Conservation (phyloP, 192 early-diverging fungal genomes). For the Dissophora ornata region DNA sequence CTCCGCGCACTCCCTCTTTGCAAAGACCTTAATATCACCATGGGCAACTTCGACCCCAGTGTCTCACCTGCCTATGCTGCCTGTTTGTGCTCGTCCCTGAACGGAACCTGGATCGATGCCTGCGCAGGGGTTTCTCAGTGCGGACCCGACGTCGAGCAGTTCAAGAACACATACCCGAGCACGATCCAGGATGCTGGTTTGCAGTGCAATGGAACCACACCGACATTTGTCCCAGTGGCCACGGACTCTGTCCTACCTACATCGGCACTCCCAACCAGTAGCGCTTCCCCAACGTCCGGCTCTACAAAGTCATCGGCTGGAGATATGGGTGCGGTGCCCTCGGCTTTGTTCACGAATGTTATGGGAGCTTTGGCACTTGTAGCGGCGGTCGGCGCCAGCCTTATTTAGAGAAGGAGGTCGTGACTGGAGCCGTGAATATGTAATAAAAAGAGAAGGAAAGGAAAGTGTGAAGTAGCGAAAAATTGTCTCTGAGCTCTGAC, state of each 20-base stretch:
- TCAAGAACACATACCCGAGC: conserved; percentile 11
- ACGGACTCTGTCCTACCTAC: conserved; percentile 3
- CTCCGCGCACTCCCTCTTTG: conserved; percentile 28
- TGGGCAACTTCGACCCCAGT: conserved; percentile 1
- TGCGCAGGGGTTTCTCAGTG: conserved; percentile 12
- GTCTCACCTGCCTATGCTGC: conserved; percentile 11
- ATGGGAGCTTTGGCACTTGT: conserved; percentile 14
- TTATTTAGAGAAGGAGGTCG: conserved; percentile 8
- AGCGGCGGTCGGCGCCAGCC: conserved; percentile 10
- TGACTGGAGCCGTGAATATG: too few species aligned
- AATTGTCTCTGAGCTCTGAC: too few species aligned
- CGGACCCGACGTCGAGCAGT: conserved; percentile 10
- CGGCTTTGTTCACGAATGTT: conserved; percentile 5
- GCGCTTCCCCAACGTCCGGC: neutral
- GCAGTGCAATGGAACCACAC: conserved; percentile 26
- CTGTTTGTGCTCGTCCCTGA: conserved; percentile 33
- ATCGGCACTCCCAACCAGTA: neutral
- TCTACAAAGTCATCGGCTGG: neutral
- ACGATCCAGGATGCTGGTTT: conserved; percentile 5
- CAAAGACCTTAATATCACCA: conserved; percentile 17
- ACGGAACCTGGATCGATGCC: conserved; percentile 34
- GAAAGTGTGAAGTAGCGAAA: too few species aligned
- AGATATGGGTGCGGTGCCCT: neutral
- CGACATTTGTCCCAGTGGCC: conserved; percentile 20
- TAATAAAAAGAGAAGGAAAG: neutral